Evolutionary conservation across 371 early-diverging fungal genomes (phyloP).

Genomic region (Circinella minor): DNA sequence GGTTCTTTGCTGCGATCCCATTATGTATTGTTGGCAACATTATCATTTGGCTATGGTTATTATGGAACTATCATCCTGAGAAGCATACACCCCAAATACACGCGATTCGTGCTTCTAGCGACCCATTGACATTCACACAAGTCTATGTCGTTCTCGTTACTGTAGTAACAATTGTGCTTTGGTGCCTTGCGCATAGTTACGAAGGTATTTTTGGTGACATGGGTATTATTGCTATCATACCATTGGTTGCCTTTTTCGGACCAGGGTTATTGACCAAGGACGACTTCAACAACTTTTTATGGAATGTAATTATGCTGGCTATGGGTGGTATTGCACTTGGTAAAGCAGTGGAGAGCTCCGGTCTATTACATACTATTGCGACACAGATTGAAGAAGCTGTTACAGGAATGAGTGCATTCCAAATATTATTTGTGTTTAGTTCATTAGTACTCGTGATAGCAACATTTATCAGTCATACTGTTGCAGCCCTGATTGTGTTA

Average conservation of each 20-base stretch:
- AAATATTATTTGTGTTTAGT: conserved; percentile 72
- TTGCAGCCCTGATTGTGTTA: conserved; percentile 84
- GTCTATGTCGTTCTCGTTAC: conserved; percentile 67
- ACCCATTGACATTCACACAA: conserved; percentile 66
- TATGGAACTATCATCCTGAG: conserved; percentile 69
- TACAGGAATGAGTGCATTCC: conserved; percentile 67
- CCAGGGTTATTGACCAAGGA: conserved; percentile 80
- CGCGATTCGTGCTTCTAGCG: conserved; percentile 59
- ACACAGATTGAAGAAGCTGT: conserved; percentile 66
- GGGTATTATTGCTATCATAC: conserved; percentile 83
- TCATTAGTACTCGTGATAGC: conserved; percentile 78
- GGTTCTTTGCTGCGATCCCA: conserved; percentile 68
- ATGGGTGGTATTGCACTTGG: conserved; percentile 90
- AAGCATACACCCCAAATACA: conserved; percentile 61
- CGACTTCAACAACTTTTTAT: conserved; percentile 80
- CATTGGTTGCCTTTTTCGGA: conserved; percentile 82
- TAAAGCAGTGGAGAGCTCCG: conserved; percentile 79
- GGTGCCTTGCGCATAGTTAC: conserved; percentile 73
- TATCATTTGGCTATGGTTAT: conserved; percentile 70
- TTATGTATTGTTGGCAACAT: conserved; percentile 68
- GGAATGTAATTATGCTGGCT: conserved; percentile 86
- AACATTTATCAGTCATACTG: conserved; percentile 96
- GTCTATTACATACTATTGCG: conserved; percentile 80
- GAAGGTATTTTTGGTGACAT: conserved; percentile 76
- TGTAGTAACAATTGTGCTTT: conserved; percentile 72